Percentiles rank a stretch among this genome's conserved stretches.
These are phyloP conservation scores for Trametes gibbosa DNA, from an alignment of 768 basidiomycete species.

Conservation along the genomic window DNA sequence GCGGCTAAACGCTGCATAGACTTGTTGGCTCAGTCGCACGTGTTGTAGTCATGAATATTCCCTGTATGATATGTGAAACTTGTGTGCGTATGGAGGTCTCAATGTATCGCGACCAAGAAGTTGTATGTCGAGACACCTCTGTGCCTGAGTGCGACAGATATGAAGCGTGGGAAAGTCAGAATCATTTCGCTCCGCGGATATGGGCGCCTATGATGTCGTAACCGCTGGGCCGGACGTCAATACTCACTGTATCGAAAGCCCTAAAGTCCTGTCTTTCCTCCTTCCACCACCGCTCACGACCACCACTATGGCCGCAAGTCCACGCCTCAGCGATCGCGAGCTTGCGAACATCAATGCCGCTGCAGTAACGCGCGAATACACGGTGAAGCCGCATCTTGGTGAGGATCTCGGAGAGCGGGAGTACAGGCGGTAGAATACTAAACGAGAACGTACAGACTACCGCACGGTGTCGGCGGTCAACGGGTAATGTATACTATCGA, in stretches of 20 bases:
- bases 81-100: too few relatives aligned
- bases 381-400: conserved; percentile 89
- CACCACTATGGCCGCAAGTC: conserved; percentile 40
- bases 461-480: conserved; percentile 98
- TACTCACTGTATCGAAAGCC: conserved; percentile 6
- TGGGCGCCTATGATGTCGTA: conserved; percentile 7
- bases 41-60: not conserved
- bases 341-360: conserved; percentile 82
- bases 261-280: not conserved
- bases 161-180: conserved; percentile 19
- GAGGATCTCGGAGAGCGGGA: conserved; percentile 11
- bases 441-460: conserved; percentile 60
- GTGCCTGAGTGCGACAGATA: not conserved
- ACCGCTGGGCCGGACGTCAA: conserved; percentile 18
- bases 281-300: conserved; percentile 11
- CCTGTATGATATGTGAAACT: not conserved
- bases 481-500: conserved; percentile 52
- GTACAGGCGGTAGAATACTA: not conserved
- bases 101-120: too few relatives aligned
- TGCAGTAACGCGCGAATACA: conserved; percentile 85
- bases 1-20: conserved; percentile 42
- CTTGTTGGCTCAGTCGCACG: conserved; percentile 26
- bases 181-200: not conserved
- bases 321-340: conserved; percentile 69
- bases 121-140: too few relatives aligned